Conservation (phyloP, 2,329 filamentous ascomycete genomes). For the Apiospora marii region DNA sequence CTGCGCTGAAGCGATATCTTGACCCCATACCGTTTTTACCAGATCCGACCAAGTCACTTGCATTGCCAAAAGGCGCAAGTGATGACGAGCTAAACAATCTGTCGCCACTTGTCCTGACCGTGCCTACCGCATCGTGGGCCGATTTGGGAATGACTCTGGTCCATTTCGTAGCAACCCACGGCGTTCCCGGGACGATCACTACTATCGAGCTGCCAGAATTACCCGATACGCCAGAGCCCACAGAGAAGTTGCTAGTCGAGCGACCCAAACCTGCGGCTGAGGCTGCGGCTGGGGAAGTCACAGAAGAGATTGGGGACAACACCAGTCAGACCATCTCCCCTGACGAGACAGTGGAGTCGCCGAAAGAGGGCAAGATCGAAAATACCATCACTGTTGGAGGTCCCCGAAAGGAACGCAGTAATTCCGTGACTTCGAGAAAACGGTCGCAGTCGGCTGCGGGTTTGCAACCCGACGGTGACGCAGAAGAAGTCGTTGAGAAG, state of each 20-base stretch:
- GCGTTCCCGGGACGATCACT: slow-evolving; percentile 45
- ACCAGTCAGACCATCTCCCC: slow-evolving; percentile 17
- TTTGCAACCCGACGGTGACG: slow-evolving; percentile 57
- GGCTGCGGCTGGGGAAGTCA: slow-evolving; percentile 27
- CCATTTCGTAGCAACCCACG: slow-evolving; percentile 43
- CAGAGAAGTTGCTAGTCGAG: slow-evolving; percentile 35
- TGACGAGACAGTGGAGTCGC: slow-evolving; percentile 49
- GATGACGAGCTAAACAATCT: slow-evolving; percentile 16
- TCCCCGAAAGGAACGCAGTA: slow-evolving; percentile 42
- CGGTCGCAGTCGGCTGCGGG: slow-evolving; percentile 70
- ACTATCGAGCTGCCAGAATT: slow-evolving; percentile 47
- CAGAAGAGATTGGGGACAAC: slow-evolving; percentile 24
- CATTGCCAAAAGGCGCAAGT: slow-evolving; percentile 32
- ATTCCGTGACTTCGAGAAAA: slow-evolving; percentile 59
- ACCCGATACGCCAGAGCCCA: slow-evolving; percentile 41
- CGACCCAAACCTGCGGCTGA: slow-evolving; percentile 31
- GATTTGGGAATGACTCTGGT: slow-evolving; percentile 52
- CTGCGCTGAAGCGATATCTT: slow-evolving; percentile 59
- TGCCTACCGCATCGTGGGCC: slow-evolving; percentile 49
- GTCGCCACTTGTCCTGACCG: slow-evolving; percentile 39
- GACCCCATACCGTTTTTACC: slow-evolving; percentile 71
- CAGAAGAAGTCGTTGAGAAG: slow-evolving; percentile 67
- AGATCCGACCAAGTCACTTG: slow-evolving; percentile 51
- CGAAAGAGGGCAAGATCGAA: slow-evolving; percentile 27
- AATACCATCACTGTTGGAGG: not conserved